Conservation (phyloP, 2,329 filamentous ascomycete species). For the Chalaropsis thielavioides region DNA sequence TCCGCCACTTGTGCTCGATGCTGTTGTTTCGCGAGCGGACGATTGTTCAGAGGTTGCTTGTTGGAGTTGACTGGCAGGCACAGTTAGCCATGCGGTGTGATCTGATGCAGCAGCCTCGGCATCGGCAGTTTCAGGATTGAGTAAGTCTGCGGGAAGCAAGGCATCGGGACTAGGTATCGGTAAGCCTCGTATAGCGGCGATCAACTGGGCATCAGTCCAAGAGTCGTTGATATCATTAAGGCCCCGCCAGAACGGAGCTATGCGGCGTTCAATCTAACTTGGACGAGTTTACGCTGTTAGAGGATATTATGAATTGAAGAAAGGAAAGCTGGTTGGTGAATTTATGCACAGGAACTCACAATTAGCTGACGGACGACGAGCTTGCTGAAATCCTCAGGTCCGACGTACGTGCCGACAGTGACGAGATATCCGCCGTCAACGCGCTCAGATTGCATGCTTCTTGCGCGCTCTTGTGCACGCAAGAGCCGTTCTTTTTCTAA, state of each 20-base stretch:
- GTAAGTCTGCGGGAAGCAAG: conserved; percentile 50
- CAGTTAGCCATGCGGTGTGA: conserved; percentile 56
- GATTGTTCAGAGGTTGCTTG: conserved; percentile 58
- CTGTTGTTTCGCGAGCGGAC: conserved; percentile 26
- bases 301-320: conserved; percentile 10
- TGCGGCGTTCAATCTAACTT: conserved; percentile 67
- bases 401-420: conserved; percentile 85
- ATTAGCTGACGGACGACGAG: conserved; percentile 74
- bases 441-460: conserved; percentile 80
- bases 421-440: conserved; percentile 92
- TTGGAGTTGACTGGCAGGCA: conserved; percentile 61
- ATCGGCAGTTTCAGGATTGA: conserved; percentile 34
- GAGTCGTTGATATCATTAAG: conserved; percentile 74
- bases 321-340: conserved; percentile 6
- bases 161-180: conserved; percentile 74
- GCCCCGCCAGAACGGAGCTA: conserved; percentile 93
- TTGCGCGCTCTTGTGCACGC: conserved; percentile 70
- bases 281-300: neutral
- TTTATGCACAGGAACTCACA: conserved; percentile 37
- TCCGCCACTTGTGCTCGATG: conserved; percentile 23
- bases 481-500: conserved; percentile 65
- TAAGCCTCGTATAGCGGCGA: conserved; percentile 73
- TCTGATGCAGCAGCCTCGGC: conserved; percentile 35
- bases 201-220: conserved; percentile 92
- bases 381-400: conserved; percentile 87